phyloP scores from a whole-genome alignment of 768 basidiomycete species.

The Termitomyces sp. region DNA sequence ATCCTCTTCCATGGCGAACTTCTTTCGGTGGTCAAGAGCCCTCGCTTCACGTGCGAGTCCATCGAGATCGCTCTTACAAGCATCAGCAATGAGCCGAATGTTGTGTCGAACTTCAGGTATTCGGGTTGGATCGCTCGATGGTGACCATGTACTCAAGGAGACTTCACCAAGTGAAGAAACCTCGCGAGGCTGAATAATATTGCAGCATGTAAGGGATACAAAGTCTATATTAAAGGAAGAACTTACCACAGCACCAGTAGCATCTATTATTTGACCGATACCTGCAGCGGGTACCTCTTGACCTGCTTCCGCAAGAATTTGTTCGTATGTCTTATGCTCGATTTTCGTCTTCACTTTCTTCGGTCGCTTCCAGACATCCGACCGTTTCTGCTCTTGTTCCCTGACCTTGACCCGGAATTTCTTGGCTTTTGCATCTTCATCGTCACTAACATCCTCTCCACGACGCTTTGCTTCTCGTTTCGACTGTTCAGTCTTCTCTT shows the following conservation, averaged over 20 bases:
- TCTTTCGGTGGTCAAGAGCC: slow-evolving; percentile 73
- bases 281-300: slow-evolving; percentile 47
- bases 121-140: slow-evolving; percentile 79
- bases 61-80: slow-evolving; percentile 80
- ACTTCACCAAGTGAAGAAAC: slow-evolving; percentile 81
- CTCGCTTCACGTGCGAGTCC: slow-evolving; percentile 89
- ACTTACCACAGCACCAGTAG: slow-evolving; percentile 85
- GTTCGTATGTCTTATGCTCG: slow-evolving; percentile 95
- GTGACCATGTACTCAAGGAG: slow-evolving; percentile 75
- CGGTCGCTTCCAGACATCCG: slow-evolving; percentile 82
- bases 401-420: slow-evolving; percentile 48
- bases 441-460: slow-evolving; percentile 72
- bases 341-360: slow-evolving; percentile 82
- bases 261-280: slow-evolving; percentile 89
- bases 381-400: slow-evolving; percentile 53
- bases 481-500: slow-evolving; percentile 82
- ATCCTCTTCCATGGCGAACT: slow-evolving; percentile 68
- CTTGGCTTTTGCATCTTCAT: slow-evolving; percentile 51
- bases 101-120: slow-evolving; percentile 98
- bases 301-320: slow-evolving; percentile 87
- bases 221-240: neutral
- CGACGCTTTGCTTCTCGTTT: slow-evolving; percentile 73
- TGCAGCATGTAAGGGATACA: slow-evolving; percentile 1
- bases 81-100: slow-evolving; percentile 78
- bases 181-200: slow-evolving; percentile 63